These are phyloP conservation scores for Boletellus ananas DNA, from an alignment of 768 basidiomycete species.

Conservation along the genomic window DNA sequence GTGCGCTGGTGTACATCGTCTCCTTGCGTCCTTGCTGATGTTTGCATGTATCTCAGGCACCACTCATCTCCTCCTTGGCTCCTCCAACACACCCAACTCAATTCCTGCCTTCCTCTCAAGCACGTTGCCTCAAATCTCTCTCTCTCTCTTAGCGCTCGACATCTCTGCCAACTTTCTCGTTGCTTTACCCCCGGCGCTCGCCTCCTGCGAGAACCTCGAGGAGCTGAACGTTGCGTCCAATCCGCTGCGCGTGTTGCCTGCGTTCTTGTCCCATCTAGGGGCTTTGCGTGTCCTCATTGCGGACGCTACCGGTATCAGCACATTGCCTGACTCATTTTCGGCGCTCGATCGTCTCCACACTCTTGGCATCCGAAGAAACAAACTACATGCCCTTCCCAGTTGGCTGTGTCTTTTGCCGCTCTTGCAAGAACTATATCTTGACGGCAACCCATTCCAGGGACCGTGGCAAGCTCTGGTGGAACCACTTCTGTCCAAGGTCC, in stretches of 20 bases:
- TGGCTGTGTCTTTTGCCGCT: constrained; percentile 90
- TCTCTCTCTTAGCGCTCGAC: constrained; percentile 86
- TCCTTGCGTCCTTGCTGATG: not conserved
- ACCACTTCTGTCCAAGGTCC: constrained; percentile 67
- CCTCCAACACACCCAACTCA: constrained; percentile 69
- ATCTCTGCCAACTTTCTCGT: constrained; percentile 86
- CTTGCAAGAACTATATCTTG: constrained; percentile 86
- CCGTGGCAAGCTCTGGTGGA: constrained; percentile 90
- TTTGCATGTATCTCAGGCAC: constrained; percentile 52
- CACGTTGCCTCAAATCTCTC: constrained; percentile 66
- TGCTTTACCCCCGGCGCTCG: constrained; percentile 78
- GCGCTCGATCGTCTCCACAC: constrained; percentile 82
- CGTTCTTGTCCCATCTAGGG: constrained; percentile 73
- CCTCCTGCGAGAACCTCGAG: constrained; percentile 77
- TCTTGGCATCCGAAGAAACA: constrained; percentile 84
- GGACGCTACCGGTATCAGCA: constrained; percentile 81
- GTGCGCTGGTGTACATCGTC: constrained; percentile 40
- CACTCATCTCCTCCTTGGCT: constrained; percentile 90
- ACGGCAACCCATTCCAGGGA: constrained; percentile 93
- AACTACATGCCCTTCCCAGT: constrained; percentile 82
- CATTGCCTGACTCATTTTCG: constrained; percentile 70
- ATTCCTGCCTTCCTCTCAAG: constrained; percentile 72
- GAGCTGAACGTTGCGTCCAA: constrained; percentile 94
- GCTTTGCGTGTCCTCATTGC: constrained; percentile 86
- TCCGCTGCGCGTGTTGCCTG: constrained; percentile 86